Evolutionary conservation across 352 stramenopile species (phyloP), one percentile per base, ranked within the genome.

Genomic region (Phytophthora sojae): DNA sequence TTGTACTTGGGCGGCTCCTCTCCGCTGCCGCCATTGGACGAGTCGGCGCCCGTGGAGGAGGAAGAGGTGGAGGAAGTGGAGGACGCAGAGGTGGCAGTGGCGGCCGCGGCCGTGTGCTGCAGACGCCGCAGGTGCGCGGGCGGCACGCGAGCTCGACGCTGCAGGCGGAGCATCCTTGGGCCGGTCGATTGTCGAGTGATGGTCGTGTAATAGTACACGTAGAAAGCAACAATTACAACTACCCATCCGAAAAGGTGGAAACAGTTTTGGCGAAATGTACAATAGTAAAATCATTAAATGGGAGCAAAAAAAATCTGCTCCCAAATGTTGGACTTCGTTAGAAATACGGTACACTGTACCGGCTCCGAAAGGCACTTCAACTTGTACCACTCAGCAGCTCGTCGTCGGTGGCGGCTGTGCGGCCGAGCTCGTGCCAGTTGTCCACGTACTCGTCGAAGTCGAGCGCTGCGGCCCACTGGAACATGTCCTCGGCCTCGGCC

Each of bases 391-490:
- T 21, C 35, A 52, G 15, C 32, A 69, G 11, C n/a, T 67, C 37
- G 17, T 59, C 61, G 39, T 75, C 61, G 0, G 83, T 88, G n/a
- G 76, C 76, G 29, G 79, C 83, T 0, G 83, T 93, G 61, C 81
- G 84, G 30, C 86, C 88, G 2, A 94, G 67, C 2, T 71, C 64
- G 3, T 83, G 71, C 88, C 88, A 95, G 26, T 85, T 85, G 45
- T 81, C 78, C 23, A 92, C 65, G 75, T 94, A 95, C 45, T 80
- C 71, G 72, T 95, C 88, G 63, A 85, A 95, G 73, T 95, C 85
- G 42, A 95, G 79, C 7, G 73, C 71, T 0, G 74, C 65, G 0
- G 80, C 83, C 88, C 84, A 93, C 64, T 93, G 68, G 65, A 92
- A 92, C 76, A 94, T 90, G 6, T 89, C 80, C 2, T 92, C 85